Percentiles rank a stretch among this genome's conserved stretches.
These are phyloP conservation scores for Blastobotrys terrestris DNA, from an alignment of 805 yeast species.

Conservation along the genomic window DNA sequence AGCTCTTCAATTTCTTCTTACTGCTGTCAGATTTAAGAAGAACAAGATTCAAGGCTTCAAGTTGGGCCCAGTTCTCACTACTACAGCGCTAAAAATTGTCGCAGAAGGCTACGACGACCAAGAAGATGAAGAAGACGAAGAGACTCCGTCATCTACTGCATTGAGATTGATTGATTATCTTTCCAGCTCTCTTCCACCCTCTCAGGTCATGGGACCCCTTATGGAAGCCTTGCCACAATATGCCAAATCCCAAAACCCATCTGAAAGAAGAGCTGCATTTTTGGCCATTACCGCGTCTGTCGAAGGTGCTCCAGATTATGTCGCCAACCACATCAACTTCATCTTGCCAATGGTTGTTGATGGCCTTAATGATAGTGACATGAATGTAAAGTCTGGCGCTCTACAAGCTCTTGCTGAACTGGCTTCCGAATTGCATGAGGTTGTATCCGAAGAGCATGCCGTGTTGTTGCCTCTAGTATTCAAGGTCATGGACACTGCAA, in stretches of 20 bases:
- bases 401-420: conserved; percentile 71
- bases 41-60: conserved; percentile 72
- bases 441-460: conserved; percentile 78
- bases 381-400: conserved; percentile 79
- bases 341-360: conserved; percentile 64
- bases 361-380: conserved; percentile 72
- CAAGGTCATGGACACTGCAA: conserved; percentile 77
- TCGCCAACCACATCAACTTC: conserved; percentile 66
- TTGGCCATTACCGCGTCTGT: conserved; percentile 76
- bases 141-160: conserved; percentile 69
- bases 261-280: conserved; percentile 82
- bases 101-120: conserved; percentile 72
- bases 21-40: conserved; percentile 74
- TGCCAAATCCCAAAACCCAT: conserved; percentile 51
- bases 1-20: conserved; percentile 77
- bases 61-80: conserved; percentile 74
- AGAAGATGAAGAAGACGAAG: conserved; percentile 88
- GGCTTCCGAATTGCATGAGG: conserved; percentile 78
- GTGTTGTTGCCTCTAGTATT: conserved; percentile 80
- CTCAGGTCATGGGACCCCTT: conserved; percentile 80
- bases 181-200: conserved; percentile 82
- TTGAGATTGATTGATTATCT: conserved; percentile 72
- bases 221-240: conserved; percentile 49
- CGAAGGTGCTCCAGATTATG: conserved; percentile 91
- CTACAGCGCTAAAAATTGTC: conserved; percentile 68